These are phyloP conservation scores for Comarum palustre DNA, from an alignment of 306 rosid species.

Conservation along the genomic window DNA sequence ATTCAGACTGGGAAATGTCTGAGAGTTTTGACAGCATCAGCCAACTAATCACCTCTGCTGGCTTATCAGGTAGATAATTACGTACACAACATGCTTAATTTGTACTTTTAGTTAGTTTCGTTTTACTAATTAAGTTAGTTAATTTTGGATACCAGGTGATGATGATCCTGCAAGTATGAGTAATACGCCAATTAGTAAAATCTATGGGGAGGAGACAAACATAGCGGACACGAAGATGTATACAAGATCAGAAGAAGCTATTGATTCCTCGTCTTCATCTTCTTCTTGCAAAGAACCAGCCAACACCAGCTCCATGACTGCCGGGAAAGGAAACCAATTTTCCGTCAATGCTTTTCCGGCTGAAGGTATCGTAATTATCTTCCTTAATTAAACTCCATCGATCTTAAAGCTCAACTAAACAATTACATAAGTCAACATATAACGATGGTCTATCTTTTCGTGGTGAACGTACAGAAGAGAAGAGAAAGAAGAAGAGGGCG, in stretches of 20 bases:
- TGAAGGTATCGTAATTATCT: background rate
- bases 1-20: slow-evolving; percentile 48
- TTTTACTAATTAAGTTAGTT: background rate
- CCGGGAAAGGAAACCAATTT: slow-evolving; percentile 15
- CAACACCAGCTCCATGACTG: slow-evolving; percentile 27
- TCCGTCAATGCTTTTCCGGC: slow-evolving; percentile 1
- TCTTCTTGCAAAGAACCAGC: slow-evolving; percentile 53
- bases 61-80: slow-evolving; percentile 20
- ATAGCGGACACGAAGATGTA: slow-evolving; percentile 29
- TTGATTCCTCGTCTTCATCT: slow-evolving; percentile 57
- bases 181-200: slow-evolving; percentile 37
- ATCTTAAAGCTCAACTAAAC: background rate
- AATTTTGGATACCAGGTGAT: slow-evolving; percentile 41
- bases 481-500: slow-evolving; percentile 30
- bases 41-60: slow-evolving; percentile 29
- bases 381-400: background rate
- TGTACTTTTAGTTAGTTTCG: background rate
- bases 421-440: background rate
- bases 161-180: slow-evolving; percentile 36
- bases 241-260: slow-evolving; percentile 46
- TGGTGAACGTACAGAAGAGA: slow-evolving; percentile 8
- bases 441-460: background rate
- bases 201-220: slow-evolving; percentile 37
- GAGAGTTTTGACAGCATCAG: slow-evolving; percentile 56
- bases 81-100: too few relatives aligned